A percentile compares a stretch with the other conserved stretches of the same genome.
Evolutionary conservation across 2,329 filamentous ascomycete species (phyloP).

Genomic region (Pestalotiopsis sp.): DNA sequence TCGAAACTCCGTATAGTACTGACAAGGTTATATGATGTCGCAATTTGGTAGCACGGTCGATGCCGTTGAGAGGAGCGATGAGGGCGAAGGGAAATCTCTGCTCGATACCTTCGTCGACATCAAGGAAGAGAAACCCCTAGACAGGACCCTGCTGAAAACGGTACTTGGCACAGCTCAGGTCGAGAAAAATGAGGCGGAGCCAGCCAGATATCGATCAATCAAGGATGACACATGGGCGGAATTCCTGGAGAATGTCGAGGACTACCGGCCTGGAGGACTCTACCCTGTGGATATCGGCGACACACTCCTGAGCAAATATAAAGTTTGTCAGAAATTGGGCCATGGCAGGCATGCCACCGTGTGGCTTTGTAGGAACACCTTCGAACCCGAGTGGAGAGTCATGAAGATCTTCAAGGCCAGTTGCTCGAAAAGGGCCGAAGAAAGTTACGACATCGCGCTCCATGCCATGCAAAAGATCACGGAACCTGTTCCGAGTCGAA

Average conservation of each 20-base stretch:
- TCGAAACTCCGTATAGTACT: neutral
- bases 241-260: neutral
- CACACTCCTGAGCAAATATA: neutral
- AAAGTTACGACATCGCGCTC: neutral
- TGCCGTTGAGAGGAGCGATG: neutral
- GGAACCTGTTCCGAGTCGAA: neutral
- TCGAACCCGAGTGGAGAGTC: slow-evolving; percentile 2
- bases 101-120: neutral
- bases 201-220: neutral
- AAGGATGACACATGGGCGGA: neutral
- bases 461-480: neutral
- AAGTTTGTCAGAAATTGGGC: slow-evolving; percentile 12
- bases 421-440: neutral
- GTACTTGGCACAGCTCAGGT: neutral
- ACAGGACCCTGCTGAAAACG: neutral
- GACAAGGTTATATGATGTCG: neutral
- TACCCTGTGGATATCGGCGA: slow-evolving; percentile 12
- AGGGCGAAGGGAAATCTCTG: neutral
- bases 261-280: slow-evolving; percentile 3
- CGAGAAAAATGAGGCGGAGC: neutral
- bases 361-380: slow-evolving; percentile 10
- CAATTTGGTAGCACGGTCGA: neutral
- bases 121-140: neutral
- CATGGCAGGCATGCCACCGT: slow-evolving; percentile 7
- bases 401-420: slow-evolving; percentile 10